Conservation (phyloP, 805 yeast species). For the Saccharomyces mikatae region DNA sequence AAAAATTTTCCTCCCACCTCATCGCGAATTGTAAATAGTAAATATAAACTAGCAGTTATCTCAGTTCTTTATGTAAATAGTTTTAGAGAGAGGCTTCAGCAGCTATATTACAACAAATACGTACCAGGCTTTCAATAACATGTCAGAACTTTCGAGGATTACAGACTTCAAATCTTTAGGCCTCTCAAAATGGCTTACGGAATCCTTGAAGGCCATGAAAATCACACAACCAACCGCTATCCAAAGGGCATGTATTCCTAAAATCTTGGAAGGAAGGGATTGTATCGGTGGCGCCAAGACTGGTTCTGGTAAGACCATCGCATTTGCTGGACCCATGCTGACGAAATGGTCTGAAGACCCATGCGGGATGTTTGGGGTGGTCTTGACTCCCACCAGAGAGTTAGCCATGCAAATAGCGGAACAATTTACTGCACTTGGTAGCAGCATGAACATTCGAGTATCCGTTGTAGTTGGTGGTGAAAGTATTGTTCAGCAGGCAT, state of each 20-base stretch:
- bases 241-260: slow-evolving; percentile 83
- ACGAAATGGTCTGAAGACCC: slow-evolving; percentile 95
- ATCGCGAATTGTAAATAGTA: background rate
- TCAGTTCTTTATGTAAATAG: background rate
- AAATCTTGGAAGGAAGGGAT: slow-evolving; percentile 66
- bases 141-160: slow-evolving; percentile 8
- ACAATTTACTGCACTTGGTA: slow-evolving; percentile 88
- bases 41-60: background rate
- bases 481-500: slow-evolving; percentile 82
- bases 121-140: background rate
- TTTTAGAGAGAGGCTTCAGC: background rate
- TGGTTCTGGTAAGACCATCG: slow-evolving; percentile 95
- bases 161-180: slow-evolving; percentile 54
- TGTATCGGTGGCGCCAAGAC: slow-evolving; percentile 98
- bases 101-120: background rate
- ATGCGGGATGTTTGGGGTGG: slow-evolving; percentile 79
- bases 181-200: slow-evolving; percentile 77
- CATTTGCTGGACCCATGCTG: slow-evolving; percentile 96
- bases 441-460: slow-evolving; percentile 78
- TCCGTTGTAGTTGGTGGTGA: slow-evolving; percentile 90
- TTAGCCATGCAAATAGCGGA: slow-evolving; percentile 95
- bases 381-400: slow-evolving; percentile 89
- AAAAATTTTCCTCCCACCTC: background rate
- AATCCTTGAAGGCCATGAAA: slow-evolving; percentile 72
- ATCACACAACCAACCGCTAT: slow-evolving; percentile 79